These are phyloP conservation scores for Pichia inconspicua DNA, from an alignment of 1,139 yeast genomes.

Conservation along the genomic window DNA sequence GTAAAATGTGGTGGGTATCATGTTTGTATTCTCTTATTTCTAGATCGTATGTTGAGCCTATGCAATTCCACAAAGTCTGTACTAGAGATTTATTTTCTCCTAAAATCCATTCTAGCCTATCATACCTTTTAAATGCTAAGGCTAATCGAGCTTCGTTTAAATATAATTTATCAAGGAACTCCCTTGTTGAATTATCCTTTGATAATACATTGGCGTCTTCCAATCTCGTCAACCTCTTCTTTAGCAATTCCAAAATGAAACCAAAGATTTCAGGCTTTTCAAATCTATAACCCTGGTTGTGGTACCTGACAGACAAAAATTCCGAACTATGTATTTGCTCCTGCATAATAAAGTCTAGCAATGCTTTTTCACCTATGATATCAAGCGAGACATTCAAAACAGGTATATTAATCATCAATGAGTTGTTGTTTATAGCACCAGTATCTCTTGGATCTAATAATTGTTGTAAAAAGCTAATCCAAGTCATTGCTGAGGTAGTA, in stretches of 20 bases:
- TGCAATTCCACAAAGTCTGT: slow-evolving; percentile 37
- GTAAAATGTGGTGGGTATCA: slow-evolving; percentile 30
- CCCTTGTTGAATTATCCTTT: slow-evolving; percentile 6
- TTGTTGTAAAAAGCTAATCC: slow-evolving; percentile 55
- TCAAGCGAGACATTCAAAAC: slow-evolving; percentile 36
- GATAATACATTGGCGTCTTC: slow-evolving; percentile 3
- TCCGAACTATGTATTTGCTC: not conserved
- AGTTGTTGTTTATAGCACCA: not conserved
- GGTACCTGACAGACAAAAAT: slow-evolving; percentile 15
- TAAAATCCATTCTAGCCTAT: slow-evolving; percentile 67
- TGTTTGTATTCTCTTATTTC: slow-evolving; percentile 51
- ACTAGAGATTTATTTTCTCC: slow-evolving; percentile 45
- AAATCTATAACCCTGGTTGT: slow-evolving; percentile 32
- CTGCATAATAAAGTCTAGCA: slow-evolving; percentile 5
- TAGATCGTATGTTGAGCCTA: slow-evolving; percentile 36
- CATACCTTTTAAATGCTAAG: slow-evolving; percentile 60
- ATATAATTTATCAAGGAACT: slow-evolving; percentile 25
- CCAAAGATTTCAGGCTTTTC: slow-evolving; percentile 32
- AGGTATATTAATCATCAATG: slow-evolving; percentile 38
- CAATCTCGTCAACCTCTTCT: not conserved
- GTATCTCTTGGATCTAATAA: slow-evolving; percentile 28
- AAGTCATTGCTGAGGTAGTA: slow-evolving; percentile 45
- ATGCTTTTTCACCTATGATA: slow-evolving; percentile 24
- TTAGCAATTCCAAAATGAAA: slow-evolving; percentile 25
- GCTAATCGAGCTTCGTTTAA: slow-evolving; percentile 23